Base-by-base conservation (phyloP, 2,329 filamentous ascomycete genomes). In the Pestalotiopsis sp. region DNA sequence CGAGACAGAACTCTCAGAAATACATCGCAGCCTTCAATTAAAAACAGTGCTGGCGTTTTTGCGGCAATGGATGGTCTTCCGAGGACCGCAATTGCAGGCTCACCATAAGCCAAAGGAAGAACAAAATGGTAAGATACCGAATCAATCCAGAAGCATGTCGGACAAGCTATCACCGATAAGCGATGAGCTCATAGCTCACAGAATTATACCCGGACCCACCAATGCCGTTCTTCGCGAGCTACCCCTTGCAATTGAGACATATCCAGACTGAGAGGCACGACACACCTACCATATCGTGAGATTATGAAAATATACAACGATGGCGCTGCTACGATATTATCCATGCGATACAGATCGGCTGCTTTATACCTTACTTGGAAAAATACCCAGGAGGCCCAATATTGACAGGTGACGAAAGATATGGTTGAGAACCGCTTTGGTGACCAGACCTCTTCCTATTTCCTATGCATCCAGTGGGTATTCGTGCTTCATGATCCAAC, bases 401-500 rank as follows among this genome's bases (percentile, higher is more conserved):
- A 7, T 36, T 7, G 7, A 36, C 31, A 36, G 31, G 31, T 36
- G 31, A 36, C 31, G 7, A 36, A 7, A 36, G 7, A 9, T 36
- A 7, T 36, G 31, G 31, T 9, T 36, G 20, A 23, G 20, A 23
- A 23, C 20, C 20, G 20, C 20, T 23, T 23, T 23, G 20, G 20
- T 23, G 20, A 23, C 20, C 20, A 23, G 20, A 23, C 20, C 20
- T 23, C 20, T 23, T 23, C 20, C 20, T 23, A 23, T 23, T 23
- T 23, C 20, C 20, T 31, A 62, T 6, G n/a, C 7, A 13, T 59
- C 57, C 27, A 9, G 23, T 41, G 45, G n/a, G 1, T 52, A 52
- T 23, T 63, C 41, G 23, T 66, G 45, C 41, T 36, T 20, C 49
- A 64, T 49, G 38, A 52, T 52, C 61, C 61, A 64, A 64, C 61